Evolutionary conservation across 768 basidiomycete genomes (phyloP), one percentile per base, ranked within the genome.

Genomic region (Gymnopilus junonius): DNA sequence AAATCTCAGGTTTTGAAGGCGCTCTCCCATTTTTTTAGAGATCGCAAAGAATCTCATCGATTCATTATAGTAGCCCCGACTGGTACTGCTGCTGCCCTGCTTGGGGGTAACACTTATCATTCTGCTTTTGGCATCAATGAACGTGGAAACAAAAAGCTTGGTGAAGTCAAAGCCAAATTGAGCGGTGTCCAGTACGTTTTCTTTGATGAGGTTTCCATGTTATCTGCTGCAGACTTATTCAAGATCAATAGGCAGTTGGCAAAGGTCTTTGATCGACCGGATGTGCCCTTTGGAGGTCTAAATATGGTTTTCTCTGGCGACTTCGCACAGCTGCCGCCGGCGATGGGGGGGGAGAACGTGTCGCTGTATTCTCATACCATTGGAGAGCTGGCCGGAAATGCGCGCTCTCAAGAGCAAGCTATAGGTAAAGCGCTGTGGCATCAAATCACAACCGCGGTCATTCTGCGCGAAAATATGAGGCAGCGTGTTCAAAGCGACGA

Each of bases 241-340:
- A 51, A 58, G 11, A 75, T 77, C 10, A 71, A 71, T 62, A 58
- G 64, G 0, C 51, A 66, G n/a, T 34, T 77, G 3, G 59, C 72
- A 2, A 58, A 64, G 17, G 61, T 70, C 0, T 57, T 40, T 25
- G 64, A 69, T 25, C 50, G 63, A 3, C 23, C 53, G 23, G 62
- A 73, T 25, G 8, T 35, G 2, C 64, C 70, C 3, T 75, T 75
- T 66, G 78, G 78, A 35, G 78, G 79, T 0, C 71, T 77, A 27
- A 79, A 77, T 57, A 68, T 82, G 43, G 77, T 82, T n/a, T 71
- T 82, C 58, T 77, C 79, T 17, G 80, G 80, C 27, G 80, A 82
- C 55, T 81, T 82, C 72, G 79, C 77, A 2, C 80, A 83, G 48
- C 60, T 82, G 0, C 76, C 77, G 3, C 80, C 75, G 27, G 7